Conservation (phyloP, 208 protist genomes). For the Wallacemonas rigidus region DNA sequence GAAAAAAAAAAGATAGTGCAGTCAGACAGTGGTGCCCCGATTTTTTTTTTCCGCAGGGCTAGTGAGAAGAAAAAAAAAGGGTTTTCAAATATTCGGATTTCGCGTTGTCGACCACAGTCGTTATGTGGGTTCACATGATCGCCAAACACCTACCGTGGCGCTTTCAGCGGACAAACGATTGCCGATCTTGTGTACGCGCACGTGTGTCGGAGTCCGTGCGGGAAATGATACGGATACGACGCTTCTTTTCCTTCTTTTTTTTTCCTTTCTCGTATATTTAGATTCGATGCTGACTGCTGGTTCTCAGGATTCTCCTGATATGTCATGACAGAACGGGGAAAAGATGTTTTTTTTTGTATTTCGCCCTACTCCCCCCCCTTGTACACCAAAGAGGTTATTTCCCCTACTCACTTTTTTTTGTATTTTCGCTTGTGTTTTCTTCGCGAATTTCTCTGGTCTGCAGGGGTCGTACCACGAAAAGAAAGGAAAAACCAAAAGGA, state of each 20-base stretch:
- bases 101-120: no score
- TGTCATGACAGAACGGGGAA: background rate
- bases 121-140: no score
- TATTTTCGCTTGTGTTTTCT: background rate
- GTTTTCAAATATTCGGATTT: no score
- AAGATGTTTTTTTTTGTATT: background rate
- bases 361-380: background rate
- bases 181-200: no score
- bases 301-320: no score
- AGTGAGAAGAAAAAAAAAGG: no score
- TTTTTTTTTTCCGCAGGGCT: no score
- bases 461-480: background rate
- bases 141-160: no score
- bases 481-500: slow-evolving; percentile 1
- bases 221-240: background rate
- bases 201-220: no score
- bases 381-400: slow-evolving; percentile 22
- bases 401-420: slow-evolving; percentile 19
- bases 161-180: no score
- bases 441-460: background rate
- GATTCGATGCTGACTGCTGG: slow-evolving; percentile 17
- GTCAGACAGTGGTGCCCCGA: no score
- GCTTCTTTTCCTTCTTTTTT: slow-evolving; percentile 21
- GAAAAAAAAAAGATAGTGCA: no score
- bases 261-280: slow-evolving; percentile 20